These are phyloP conservation scores for Saccharomycopsis schoenii DNA, from an alignment of 805 yeast species.

Conservation along the genomic window DNA sequence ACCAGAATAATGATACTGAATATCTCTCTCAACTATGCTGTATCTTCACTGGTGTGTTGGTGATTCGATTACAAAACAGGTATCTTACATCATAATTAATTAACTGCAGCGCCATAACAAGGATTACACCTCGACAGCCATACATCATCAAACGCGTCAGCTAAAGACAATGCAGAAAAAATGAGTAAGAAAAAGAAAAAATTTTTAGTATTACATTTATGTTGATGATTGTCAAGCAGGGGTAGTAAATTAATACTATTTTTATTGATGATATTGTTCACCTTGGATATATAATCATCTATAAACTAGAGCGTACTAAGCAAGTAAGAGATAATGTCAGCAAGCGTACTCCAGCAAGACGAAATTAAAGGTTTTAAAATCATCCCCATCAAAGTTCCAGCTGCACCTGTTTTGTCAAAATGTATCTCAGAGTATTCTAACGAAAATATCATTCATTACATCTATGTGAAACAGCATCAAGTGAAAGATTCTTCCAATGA, in stretches of 20 bases:
- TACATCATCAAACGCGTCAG: not conserved
- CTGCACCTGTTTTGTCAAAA: constrained; percentile 11
- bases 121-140: not conserved
- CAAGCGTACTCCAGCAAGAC: constrained; percentile 14
- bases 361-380: constrained; percentile 53
- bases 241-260: no score
- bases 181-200: not conserved
- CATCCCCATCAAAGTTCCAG: constrained; percentile 37
- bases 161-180: not conserved
- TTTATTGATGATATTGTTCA: no score
- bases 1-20: no score
- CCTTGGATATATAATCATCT: not conserved
- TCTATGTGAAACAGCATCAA: constrained; percentile 58
- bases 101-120: not conserved
- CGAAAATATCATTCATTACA: constrained; percentile 37
- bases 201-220: no score
- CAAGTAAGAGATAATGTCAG: not conserved
- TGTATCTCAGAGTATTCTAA: constrained; percentile 12
- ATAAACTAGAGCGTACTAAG: not conserved
- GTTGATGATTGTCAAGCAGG: no score
- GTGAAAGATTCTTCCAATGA: constrained; percentile 25
- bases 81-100: no score
- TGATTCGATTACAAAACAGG: no score
- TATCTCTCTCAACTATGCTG: no score
- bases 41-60: no score